Evolutionary conservation across 2,329 filamentous ascomycete species (phyloP).

Genomic region (Plenodomus biglobosus): DNA sequence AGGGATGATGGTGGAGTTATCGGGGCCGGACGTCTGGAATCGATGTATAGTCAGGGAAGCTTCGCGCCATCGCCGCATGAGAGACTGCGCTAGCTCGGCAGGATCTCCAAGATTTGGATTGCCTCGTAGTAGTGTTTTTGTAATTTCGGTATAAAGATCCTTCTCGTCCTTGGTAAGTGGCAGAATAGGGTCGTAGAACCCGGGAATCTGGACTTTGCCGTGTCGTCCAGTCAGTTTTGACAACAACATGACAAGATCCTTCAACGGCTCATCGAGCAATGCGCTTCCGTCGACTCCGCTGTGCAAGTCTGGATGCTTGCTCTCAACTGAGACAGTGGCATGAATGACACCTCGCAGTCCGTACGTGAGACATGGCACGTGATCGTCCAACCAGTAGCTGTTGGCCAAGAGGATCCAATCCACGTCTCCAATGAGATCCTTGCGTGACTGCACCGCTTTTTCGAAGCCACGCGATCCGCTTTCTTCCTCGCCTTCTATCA

Average conservation of each 20-base stretch:
- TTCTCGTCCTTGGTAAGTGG: constrained; percentile 75
- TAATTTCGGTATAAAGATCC: constrained; percentile 80
- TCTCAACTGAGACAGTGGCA: constrained; percentile 85
- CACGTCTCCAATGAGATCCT: constrained; percentile 81
- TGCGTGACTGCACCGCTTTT: constrained; percentile 76
- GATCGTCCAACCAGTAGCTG: constrained; percentile 97
- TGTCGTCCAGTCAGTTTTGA: constrained; percentile 78
- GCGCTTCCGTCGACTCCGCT: constrained; percentile 95
- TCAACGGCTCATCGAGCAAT: constrained; percentile 85
- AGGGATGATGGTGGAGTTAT: constrained; percentile 87
- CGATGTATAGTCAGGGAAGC: constrained; percentile 92
- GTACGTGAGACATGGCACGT: constrained; percentile 93
- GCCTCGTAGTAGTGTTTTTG: constrained; percentile 70
- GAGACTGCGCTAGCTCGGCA: constrained; percentile 73
- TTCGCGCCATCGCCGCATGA: constrained; percentile 95
- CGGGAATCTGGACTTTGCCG: constrained; percentile 80
- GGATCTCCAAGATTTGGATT: constrained; percentile 66
- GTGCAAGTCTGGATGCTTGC: constrained; percentile 83
- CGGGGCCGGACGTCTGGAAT: constrained; percentile 86
- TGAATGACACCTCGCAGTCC: constrained; percentile 92
- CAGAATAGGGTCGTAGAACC: constrained; percentile 84
- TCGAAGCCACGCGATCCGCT: constrained; percentile 90
- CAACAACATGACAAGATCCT: constrained; percentile 83
- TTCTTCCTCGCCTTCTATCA: constrained; percentile 97
- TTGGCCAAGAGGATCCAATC: constrained; percentile 96